phyloP scores from a whole-genome alignment of 495 filamentous ascomycete species.

The Penicillium chermesinum region DNA sequence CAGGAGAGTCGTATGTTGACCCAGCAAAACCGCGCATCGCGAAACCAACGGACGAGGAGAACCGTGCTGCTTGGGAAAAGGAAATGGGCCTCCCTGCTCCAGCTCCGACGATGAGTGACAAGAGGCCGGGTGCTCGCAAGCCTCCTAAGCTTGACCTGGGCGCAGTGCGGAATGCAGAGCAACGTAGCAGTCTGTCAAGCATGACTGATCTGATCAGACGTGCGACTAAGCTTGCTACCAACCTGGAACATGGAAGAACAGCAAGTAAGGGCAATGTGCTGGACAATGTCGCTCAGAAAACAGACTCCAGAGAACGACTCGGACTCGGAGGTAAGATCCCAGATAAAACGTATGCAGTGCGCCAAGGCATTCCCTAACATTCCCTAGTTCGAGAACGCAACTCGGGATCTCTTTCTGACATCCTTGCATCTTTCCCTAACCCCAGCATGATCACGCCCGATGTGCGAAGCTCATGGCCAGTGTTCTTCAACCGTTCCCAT shows the following conservation, averaged over 20 bases:
- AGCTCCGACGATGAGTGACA: slow-evolving; percentile 41
- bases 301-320: slow-evolving; percentile 23
- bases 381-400: slow-evolving; percentile 32
- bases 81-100: slow-evolving; percentile 33
- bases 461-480: slow-evolving; percentile 36
- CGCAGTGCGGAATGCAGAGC: slow-evolving; percentile 71
- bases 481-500: slow-evolving; percentile 35
- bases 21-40: slow-evolving; percentile 36
- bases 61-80: slow-evolving; percentile 20
- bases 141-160: slow-evolving; percentile 75
- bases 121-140: slow-evolving; percentile 44
- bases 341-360: too few species aligned
- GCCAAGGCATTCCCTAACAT: too few species aligned
- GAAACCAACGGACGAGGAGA: slow-evolving; percentile 5
- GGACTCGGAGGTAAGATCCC: too few species aligned
- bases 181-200: slow-evolving; percentile 83
- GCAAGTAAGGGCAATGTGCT: slow-evolving; percentile 54
- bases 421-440: slow-evolving; percentile 86
- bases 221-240: slow-evolving; percentile 80
- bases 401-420: slow-evolving; percentile 77
- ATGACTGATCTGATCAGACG: slow-evolving; percentile 84
- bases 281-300: slow-evolving; percentile 32
- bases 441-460: slow-evolving; percentile 59
- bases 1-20: slow-evolving; percentile 26
- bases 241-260: slow-evolving; percentile 82